These are phyloP conservation scores for Pleurotus pulmonarius DNA, from an alignment of 768 basidiomycete genomes.

Conservation along the genomic window DNA sequence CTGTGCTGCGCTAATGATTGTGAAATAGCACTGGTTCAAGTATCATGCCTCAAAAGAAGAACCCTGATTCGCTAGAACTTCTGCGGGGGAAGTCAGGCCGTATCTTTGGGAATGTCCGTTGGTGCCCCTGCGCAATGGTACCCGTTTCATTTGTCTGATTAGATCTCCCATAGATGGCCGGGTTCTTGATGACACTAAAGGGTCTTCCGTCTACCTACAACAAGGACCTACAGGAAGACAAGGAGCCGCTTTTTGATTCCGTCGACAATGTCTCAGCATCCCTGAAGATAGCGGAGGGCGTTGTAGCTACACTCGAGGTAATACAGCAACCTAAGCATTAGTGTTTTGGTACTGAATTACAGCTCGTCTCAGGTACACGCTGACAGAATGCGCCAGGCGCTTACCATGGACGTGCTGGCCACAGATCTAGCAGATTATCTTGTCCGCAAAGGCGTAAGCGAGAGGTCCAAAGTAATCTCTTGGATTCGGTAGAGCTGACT, in stretches of 20 bases:
- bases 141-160: conserved; percentile 15
- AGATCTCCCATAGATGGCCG: conserved; percentile 70
- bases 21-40: conserved; percentile 86
- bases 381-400: conserved; percentile 83
- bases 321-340: conserved; percentile 16
- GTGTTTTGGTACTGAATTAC: not conserved
- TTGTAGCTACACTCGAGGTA: conserved; percentile 86
- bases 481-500: not conserved
- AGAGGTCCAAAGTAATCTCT: conserved; percentile 4
- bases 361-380: conserved; percentile 67
- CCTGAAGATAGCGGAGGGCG: conserved; percentile 91
- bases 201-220: conserved; percentile 98
- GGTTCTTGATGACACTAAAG: conserved; percentile 96
- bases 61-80: conserved; percentile 93
- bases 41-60: conserved; percentile 99
- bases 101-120: conserved; percentile 79
- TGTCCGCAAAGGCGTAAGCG: conserved; percentile 92
- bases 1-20: not conserved
- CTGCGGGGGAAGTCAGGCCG: conserved; percentile 94
- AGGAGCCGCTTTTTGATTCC: conserved; percentile 94
- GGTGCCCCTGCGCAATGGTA: too few species aligned
- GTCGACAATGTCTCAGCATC: conserved; percentile 88
- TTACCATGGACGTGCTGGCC: conserved; percentile 97
- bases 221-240: conserved; percentile 98
- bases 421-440: conserved; percentile 99